Base-by-base conservation (phyloP, 371 early-diverging fungal genomes). In the Paraphysoderma sedebokerense region DNA sequence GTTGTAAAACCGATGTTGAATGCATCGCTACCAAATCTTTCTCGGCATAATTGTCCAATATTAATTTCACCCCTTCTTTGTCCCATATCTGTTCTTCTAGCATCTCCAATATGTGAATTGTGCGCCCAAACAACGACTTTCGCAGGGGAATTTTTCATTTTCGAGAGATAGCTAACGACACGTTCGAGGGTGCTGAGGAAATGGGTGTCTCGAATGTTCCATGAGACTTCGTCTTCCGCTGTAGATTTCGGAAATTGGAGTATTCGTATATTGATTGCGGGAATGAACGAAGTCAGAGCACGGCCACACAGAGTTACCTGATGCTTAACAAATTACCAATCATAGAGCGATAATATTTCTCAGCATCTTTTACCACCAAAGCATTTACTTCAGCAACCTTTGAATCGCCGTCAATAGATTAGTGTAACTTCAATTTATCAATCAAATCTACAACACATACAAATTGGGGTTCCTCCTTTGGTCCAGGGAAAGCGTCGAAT, bases 81-180 rank as follows among this genome's bases (percentile, higher is more conserved):
- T 3, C 59, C 59, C 56, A 53, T 52, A 26, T 52, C 42, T 3
- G 62, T 62, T 11, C 38, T 38, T 3, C 51, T 32, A 17, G 60
- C 62, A 32, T 62, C 62, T 5, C 62, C 62, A 5, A 62, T 36
- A 23, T 62, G 62, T 23, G 51, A 51, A 44, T 55, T 55, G 28
- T 55, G 55, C 9, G 60, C 59, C 62, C 62, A 62, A 27, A 62
- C 57, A 23, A 62, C 51, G 19, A 39, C 54, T 46, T 59, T 62
- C 45, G 54, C 29, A 3, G 19, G 23, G 22, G 31, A 34, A n/a
- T 46, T 45, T 33, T 46, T 30, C 17, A 33, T 22, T 33, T 46
- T 38, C 12, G 24, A 7, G 9, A 26, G 9, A 26, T 39, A 26
- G n/a, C n/a, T n/a, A n/a, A 50, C 40, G 12, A 57, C 22, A 22